Evolutionary conservation across 2,329 filamentous ascomycete species (phyloP), one percentile per base, ranked within the genome.

Genomic region (Arthrobotrys iridis): DNA sequence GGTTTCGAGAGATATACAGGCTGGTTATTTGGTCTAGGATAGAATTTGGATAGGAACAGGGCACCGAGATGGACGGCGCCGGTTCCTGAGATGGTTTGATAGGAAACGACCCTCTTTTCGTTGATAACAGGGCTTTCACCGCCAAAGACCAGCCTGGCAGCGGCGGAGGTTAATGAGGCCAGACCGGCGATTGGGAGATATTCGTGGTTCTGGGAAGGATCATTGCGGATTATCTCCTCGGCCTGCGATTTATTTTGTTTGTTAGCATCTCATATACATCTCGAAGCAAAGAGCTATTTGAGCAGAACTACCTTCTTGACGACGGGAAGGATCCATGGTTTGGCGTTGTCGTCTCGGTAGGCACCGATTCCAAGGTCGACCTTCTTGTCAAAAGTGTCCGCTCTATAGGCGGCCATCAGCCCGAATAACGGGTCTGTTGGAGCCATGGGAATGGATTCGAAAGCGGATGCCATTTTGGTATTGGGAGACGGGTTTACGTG

Each of bases 361-460:
- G 95, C 95, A 81, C 95, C 95, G 79, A 98, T 95, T 85, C 93
- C 95, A 77, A 99, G 86, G 86, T 98, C 98, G 87, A 99, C 98
- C 89, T 98, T 99, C 86, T 97, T 89, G 77, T 89, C 86, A 84
- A 96, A 94, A 81, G 86, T 88, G 83, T 99, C 95, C 84, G 93
- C 93, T 88, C 98, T 99, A 91, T 95, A 99, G 77, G 95, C 95
- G 86, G 99, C 95, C 77, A 95, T 98, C 85, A 99, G 93, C 83
- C 92, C 91, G 82, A 99, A 99, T 81, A 99, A 88, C 78, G 94
- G 89, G 84, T 99, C 95, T 83, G 97, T 93, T 52, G 95, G 93
- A 76, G 95, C 95, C 84, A 94, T 90, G 80, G 93, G 92, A 73
- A 97, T 92, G 78, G 87, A 85, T 81, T 91, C 87, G 80, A 80